Evolutionary conservation across 2,329 filamentous ascomycete species (phyloP), one percentile per base, ranked within the genome.

Genomic region (Ascosphaera apis): DNA sequence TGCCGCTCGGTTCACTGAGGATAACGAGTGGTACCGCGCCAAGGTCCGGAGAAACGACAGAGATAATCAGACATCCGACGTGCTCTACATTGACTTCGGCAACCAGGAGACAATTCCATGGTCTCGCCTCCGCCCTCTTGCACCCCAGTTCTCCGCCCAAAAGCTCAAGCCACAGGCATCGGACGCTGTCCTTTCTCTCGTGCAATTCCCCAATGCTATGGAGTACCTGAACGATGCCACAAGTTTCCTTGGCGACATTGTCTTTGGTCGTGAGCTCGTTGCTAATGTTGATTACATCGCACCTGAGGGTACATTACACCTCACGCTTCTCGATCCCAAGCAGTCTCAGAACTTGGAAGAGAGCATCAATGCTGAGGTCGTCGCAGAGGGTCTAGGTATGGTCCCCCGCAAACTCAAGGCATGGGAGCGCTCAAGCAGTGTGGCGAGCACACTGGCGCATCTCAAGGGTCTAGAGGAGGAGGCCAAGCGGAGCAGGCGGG

Each of bases 61-160:
- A 42, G 69, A 84, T 6, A 76, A 75, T 48, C 82, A 88, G 66
- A 72, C 79, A 47, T 76, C 83, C 16, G 88, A 98, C 56, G 76
- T 98, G 17, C 61, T 91, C 33, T 98, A 92, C 58, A 72, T 98
- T 42, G 88, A 98, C 61, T 98, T 91, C 56, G 88, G 88, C 47
- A 98, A 98, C 66, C 76, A 71, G 37, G 88, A 98, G 58, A 76
- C 74, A 50, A 65, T 91, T 39, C 70, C 84, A 0, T 98, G 86
- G 83, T 68, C 72, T 16, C 67, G 70, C 44, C 71, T 98, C 31
- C 78, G 88, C 18, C 66, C 82, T n/a, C 68, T 98, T 34, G 69
- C 74, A 35, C 57, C 70, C 12, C 76, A 84, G 47, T 98, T 95
- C 63, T 70, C 71, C 31, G 61, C 69, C 3, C 71, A 82, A 53